A percentile compares a stretch with the other conserved stretches of the same genome.
phyloP scores from a whole-genome alignment of 75 land plant species.

The Pseudotsuga menziesii region DNA sequence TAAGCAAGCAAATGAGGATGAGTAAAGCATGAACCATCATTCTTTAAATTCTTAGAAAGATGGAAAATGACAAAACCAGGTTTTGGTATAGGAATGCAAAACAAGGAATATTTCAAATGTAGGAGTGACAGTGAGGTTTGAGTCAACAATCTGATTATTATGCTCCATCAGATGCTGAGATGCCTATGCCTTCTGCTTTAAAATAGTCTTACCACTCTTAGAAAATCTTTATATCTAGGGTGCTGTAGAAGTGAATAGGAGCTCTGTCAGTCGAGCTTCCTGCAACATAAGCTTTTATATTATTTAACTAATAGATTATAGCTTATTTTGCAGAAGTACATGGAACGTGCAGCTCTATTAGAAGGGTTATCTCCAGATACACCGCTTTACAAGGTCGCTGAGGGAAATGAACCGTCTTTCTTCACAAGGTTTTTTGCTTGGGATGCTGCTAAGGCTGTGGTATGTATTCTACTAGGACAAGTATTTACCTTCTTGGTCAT shows the following conservation, averaged over 20 bases:
- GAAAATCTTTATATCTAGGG: neutral
- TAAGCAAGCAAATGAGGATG: too few species aligned
- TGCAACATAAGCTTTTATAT: neutral
- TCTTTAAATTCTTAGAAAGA: too few species aligned
- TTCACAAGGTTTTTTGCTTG: slow-evolving; percentile 38
- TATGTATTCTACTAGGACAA: slow-evolving; percentile 3
- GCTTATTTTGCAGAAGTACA: slow-evolving; percentile 24
- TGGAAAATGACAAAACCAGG: too few species aligned
- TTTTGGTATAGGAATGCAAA: too few species aligned
- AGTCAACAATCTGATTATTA: neutral
- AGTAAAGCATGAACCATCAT: too few species aligned
- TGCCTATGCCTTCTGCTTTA: neutral
- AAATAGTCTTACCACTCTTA: neutral
- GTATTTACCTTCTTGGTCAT: too few species aligned
- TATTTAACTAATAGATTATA: neutral
- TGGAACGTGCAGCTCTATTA: slow-evolving; percentile 18
- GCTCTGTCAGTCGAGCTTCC: neutral
- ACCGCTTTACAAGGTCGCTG: slow-evolving; percentile 25
- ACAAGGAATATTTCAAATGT: too few species aligned
- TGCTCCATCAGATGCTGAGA: neutral
- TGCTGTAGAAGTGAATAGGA: too few species aligned
- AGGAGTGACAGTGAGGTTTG: too few species aligned
- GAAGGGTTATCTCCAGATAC: slow-evolving; percentile 29
- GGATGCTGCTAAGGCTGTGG: slow-evolving; percentile 35
- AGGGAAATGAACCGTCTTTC: slow-evolving; percentile 45